Conservation (phyloP, 306 rosid species). For the Medicago arabica region DNA sequence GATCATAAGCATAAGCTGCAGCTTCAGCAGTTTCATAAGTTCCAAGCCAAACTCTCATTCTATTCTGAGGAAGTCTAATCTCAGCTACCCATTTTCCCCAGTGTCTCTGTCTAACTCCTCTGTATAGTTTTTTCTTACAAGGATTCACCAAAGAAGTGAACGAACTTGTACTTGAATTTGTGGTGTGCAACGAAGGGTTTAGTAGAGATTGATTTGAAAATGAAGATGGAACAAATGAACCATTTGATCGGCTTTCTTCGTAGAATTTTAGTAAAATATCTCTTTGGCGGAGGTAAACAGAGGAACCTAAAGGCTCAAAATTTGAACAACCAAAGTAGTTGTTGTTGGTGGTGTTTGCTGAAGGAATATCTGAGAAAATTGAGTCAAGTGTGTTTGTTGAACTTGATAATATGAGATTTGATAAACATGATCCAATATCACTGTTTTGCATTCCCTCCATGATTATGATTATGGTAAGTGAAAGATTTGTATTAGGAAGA, state of each 20-base stretch:
- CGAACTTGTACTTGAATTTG: neutral
- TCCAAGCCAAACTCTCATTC: conserved; percentile 97
- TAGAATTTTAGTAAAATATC: conserved; percentile 77
- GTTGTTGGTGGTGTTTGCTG: conserved; percentile 13
- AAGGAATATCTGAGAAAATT: conserved; percentile 66
- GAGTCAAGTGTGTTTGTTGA: conserved; percentile 84
- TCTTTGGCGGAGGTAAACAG: conserved; percentile 79
- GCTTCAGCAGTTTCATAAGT: conserved; percentile 93
- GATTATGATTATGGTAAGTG: conserved; percentile 6
- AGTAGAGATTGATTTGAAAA: conserved; percentile 29
- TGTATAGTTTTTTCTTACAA: conserved; percentile 74
- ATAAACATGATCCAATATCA: conserved; percentile 63
- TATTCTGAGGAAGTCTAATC: conserved; percentile 92
- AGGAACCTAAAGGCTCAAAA: conserved; percentile 69
- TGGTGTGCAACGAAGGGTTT: conserved; percentile 26
- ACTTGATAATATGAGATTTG: conserved; percentile 68
- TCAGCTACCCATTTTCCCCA: conserved; percentile 99
- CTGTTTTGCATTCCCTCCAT: conserved; percentile 53
- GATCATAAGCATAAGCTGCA: conserved; percentile 93
- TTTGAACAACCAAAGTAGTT: conserved; percentile 54
- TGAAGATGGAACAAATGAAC: conserved; percentile 25
- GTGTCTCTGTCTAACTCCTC: conserved; percentile 99
- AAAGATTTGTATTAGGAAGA: conserved; percentile 25
- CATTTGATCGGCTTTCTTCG: conserved; percentile 50
- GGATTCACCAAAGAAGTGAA: conserved; percentile 34